Percentiles rank a stretch among this genome's conserved stretches.
Conservation (phyloP, 345 rosid genomes). For the Noccaea bulbosa region DNA sequence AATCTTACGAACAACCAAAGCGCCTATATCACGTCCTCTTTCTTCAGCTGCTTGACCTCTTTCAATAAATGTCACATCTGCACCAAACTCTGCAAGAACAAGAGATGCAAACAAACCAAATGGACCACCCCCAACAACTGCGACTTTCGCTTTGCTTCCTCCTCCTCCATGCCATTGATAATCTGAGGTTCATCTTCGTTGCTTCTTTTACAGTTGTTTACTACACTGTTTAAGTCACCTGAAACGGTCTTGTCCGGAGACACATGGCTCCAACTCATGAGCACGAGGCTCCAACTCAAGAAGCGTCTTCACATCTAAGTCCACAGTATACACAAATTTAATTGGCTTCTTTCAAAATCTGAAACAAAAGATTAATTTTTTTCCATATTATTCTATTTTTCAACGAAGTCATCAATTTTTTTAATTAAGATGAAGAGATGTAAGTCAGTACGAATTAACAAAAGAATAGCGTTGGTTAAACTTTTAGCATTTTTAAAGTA, state of each 20-base stretch:
- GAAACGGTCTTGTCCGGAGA: conserved; percentile 47
- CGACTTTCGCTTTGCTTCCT: conserved; percentile 63
- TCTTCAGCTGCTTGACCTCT: conserved; percentile 95
- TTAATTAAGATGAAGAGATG: too few relatives aligned
- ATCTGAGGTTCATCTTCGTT: conserved; percentile 33
- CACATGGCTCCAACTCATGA: conserved; percentile 72
- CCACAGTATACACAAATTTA: conserved; percentile 88
- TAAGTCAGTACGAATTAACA: too few relatives aligned
- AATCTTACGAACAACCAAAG: conserved; percentile 73
- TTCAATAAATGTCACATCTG: conserved; percentile 86
- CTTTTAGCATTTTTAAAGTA: too few relatives aligned
- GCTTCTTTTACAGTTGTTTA: conserved; percentile 49
- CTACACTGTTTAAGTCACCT: conserved; percentile 62
- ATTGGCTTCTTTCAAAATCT: conserved; percentile 83
- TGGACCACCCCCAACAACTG: conserved; percentile 92
- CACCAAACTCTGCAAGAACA: conserved; percentile 95
- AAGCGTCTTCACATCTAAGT: conserved; percentile 75
- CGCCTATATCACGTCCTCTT: conserved; percentile 95
- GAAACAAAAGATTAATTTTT: conserved; percentile 22
- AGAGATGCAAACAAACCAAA: conserved; percentile 93
- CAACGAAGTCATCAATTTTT: too few relatives aligned
- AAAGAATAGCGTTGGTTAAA: too few relatives aligned
- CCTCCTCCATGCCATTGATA: conserved; percentile 36
- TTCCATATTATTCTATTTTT: too few relatives aligned
- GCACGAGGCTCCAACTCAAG: conserved; percentile 82